Evolutionary conservation across 495 filamentous ascomycete genomes (phyloP), one percentile per base, ranked within the genome.

Genomic region (Lindgomyces ingoldianus): DNA sequence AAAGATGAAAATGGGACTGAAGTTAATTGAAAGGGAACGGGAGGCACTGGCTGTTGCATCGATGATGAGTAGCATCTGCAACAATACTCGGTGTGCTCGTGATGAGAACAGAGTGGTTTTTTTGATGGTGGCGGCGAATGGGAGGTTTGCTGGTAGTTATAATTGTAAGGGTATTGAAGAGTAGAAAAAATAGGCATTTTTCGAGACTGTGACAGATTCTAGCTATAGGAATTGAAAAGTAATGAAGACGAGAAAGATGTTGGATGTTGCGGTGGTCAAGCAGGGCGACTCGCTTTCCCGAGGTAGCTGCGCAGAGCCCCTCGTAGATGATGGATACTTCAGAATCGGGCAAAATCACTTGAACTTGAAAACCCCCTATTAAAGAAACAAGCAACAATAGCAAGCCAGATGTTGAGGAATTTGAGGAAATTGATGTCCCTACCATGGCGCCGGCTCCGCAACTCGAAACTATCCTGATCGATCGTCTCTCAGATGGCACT

Each of bases 391-490:
- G 9, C 21, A 3, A 21, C 16, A 41, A 12, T 55, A 19, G 16
- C 3, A 55, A 3, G 6, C 16, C 30, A 10, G 18, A 12, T 36
- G 3, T 33, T n/a, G 1, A 21, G n/a, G 16, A 19, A 1, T 55
- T 10, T 10, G 14, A 41, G 10, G 3, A 42, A 19, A 41, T 36
- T 8, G 24, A 3, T 19, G 8, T 36, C 11, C 18, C 48, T 16
- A 57, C 45, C n/a, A 69, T 69, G 65, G 25, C 65, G 3, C 46
- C 45, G 22, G 21, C 47, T 50, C 60, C 53, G 26, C 25, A 25
- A 12, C 60, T 64, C 18, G 25, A 56, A 25, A 69, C 65, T 0
- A 64, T 69, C 14, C 10, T 60, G 18, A 55, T 64, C 14, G 60
- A 69, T 19, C 54, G 58, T 12, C 24, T 69, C 3, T 54, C 46